phyloP scores from a whole-genome alignment of 176 grass and related monocot species.

The Bromus sterilis region DNA sequence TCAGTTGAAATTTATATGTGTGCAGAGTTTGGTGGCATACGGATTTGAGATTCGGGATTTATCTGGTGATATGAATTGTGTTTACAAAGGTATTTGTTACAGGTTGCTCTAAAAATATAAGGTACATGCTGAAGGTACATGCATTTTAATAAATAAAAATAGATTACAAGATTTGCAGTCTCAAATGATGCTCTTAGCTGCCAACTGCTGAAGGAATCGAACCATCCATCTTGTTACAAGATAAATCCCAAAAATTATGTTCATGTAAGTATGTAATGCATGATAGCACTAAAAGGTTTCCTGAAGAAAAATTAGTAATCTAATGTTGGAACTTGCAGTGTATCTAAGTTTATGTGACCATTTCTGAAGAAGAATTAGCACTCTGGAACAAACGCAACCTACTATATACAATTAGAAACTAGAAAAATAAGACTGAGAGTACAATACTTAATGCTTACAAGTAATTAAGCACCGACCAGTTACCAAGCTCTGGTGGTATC shows the following conservation, averaged over 20 bases:
- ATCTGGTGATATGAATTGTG: too few species aligned
- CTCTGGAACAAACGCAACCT: not conserved
- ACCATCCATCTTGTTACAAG: slow-evolving; percentile 77
- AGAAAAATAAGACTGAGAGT: not conserved
- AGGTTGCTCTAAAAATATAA: too few species aligned
- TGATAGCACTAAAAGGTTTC: slow-evolving; percentile 4
- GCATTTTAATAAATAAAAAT: not conserved
- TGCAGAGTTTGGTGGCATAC: too few species aligned
- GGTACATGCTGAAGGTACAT: too few species aligned
- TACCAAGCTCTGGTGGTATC: slow-evolving; percentile 92
- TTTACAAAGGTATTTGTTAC: too few species aligned
- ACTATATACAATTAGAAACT: not conserved
- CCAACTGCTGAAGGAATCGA: slow-evolving; percentile 72
- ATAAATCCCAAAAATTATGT: slow-evolving; percentile 59
- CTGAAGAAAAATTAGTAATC: not conserved
- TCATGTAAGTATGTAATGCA: too few species aligned
- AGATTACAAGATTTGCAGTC: slow-evolving; percentile 45
- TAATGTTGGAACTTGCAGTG: slow-evolving; percentile 47
- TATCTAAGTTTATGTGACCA: slow-evolving; percentile 92
- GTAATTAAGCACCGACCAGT: slow-evolving; percentile 93
- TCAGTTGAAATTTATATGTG: too few species aligned
- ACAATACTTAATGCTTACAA: slow-evolving; percentile 34
- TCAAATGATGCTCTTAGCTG: slow-evolving; percentile 83
- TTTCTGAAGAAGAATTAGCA: slow-evolving; percentile 15
- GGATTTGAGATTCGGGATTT: too few species aligned